Evolutionary conservation across 2,329 filamentous ascomycete genomes (phyloP).

Genomic region (Penicillium sp.): DNA sequence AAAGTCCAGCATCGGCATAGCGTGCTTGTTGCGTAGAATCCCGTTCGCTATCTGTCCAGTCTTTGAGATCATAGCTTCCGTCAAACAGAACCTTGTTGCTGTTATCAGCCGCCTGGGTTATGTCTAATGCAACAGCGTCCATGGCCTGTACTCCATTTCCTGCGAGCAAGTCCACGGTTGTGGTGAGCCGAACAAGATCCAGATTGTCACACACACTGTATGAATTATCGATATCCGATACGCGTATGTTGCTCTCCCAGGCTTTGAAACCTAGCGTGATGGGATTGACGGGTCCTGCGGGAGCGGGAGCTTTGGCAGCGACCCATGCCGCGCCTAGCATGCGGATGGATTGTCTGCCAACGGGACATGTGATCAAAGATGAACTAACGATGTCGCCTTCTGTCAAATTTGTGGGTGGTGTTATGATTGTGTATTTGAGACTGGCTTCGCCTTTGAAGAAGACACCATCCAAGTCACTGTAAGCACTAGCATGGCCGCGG

Average conservation of each 20-base stretch:
- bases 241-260: conserved; percentile 5
- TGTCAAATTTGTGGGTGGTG: neutral
- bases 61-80: conserved; percentile 7
- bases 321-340: conserved; percentile 10
- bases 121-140: conserved; percentile 7
- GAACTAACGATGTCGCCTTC: neutral
- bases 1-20: conserved; percentile 1
- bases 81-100: conserved; percentile 6
- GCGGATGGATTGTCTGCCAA: conserved; percentile 1
- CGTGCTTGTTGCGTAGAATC: neutral
- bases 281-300: conserved; percentile 1
- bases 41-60: neutral
- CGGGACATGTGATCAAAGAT: conserved; percentile 1
- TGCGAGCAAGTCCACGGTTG: neutral
- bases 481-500: neutral
- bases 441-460: conserved; percentile 6
- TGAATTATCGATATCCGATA: conserved; percentile 9
- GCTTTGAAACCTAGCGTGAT: conserved; percentile 8
- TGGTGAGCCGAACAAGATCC: conserved; percentile 3
- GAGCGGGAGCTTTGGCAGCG: conserved; percentile 1
- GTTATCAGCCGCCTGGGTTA: conserved; percentile 1
- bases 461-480: conserved; percentile 7
- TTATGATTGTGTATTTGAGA: conserved; percentile 4
- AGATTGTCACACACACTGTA: conserved; percentile 4
- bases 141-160: neutral